Percentiles rank a stretch among this genome's conserved stretches.
Conservation (phyloP, 1,139 yeast genomes). For the Debaryomycetaceae sp. region DNA sequence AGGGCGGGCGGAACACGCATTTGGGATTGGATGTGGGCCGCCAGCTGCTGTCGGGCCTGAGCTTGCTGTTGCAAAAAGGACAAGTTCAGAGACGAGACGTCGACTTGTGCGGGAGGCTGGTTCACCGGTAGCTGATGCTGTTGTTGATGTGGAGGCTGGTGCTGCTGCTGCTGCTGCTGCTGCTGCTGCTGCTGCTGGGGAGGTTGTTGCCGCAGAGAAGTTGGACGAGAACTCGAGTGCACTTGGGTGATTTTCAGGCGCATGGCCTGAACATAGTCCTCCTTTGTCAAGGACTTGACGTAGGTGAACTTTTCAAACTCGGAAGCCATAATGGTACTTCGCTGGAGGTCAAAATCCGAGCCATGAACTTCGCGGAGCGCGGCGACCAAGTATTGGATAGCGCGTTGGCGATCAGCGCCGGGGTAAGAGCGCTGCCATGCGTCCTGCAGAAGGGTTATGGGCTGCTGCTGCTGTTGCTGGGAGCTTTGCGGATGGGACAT, state of each 20-base stretch:
- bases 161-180: constrained; percentile 7
- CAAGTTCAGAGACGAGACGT: constrained; percentile 13
- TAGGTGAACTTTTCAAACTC: constrained; percentile 36
- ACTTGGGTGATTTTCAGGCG: constrained; percentile 32
- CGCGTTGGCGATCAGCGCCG: constrained; percentile 31
- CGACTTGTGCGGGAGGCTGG: constrained; percentile 8
- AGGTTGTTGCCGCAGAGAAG: constrained; percentile 8
- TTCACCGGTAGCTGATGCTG: constrained; percentile 6
- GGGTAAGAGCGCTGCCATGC: constrained; percentile 33
- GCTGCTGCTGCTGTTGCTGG: background rate
- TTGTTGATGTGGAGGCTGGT: constrained; percentile 7
- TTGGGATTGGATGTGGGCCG: constrained; percentile 25
- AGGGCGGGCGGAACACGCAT: constrained; percentile 7
- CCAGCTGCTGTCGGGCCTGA: constrained; percentile 36
- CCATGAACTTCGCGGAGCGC: constrained; percentile 31
- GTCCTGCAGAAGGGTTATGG: constrained; percentile 13
- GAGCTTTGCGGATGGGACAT: too few species aligned
- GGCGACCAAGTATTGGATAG: constrained; percentile 27
- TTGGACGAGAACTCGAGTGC: constrained; percentile 13
- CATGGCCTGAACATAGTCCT: constrained; percentile 29
- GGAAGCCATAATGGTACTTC: constrained; percentile 32
- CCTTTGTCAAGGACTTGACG: constrained; percentile 26
- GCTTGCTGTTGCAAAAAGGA: constrained; percentile 39
- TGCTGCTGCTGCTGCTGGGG: constrained; percentile 6
- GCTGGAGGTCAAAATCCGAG: constrained; percentile 24